A percentile compares a stretch with the other conserved stretches of the same genome.
These are phyloP conservation scores for Hysterangium stoloniferum DNA, from an alignment of 768 basidiomycete genomes.

Conservation along the genomic window DNA sequence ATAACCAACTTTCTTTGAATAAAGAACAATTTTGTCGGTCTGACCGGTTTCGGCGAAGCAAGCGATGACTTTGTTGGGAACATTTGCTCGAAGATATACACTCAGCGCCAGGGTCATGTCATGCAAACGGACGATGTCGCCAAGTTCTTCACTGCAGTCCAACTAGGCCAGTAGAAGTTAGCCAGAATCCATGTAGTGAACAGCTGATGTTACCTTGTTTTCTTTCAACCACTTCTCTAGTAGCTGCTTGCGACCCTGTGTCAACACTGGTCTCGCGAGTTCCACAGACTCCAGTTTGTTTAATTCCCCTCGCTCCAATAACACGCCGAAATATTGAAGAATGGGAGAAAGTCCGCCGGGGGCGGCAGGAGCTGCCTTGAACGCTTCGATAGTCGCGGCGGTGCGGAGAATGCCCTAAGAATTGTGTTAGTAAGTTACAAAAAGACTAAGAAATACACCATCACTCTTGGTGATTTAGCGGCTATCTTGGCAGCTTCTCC, in stretches of 20 bases:
- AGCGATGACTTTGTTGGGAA: slow-evolving; percentile 97
- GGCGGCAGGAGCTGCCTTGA: slow-evolving; percentile 90
- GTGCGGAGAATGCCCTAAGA: slow-evolving; percentile 88
- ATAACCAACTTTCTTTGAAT: slow-evolving; percentile 95
- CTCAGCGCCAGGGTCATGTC: slow-evolving; percentile 97
- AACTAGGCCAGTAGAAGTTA: slow-evolving; percentile 42
- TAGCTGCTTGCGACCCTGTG: slow-evolving; percentile 93
- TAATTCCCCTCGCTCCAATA: slow-evolving; percentile 97
- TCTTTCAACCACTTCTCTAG: slow-evolving; percentile 99
- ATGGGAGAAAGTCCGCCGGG: slow-evolving; percentile 91
- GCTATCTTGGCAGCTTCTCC: slow-evolving; percentile 96
- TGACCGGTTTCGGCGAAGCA: slow-evolving; percentile 99
- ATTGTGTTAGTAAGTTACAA: background rate
- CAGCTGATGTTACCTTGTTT: slow-evolving; percentile 65
- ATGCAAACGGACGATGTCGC: slow-evolving; percentile 88
- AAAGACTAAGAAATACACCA: background rate
- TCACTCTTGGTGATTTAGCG: slow-evolving; percentile 88
- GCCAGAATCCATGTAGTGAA: background rate
- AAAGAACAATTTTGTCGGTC: slow-evolving; percentile 95
- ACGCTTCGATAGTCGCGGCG: slow-evolving; percentile 90
- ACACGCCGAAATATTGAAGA: slow-evolving; percentile 94
- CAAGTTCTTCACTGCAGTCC: slow-evolving; percentile 96
- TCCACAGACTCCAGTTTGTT: slow-evolving; percentile 95
- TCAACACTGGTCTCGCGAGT: slow-evolving; percentile 89
- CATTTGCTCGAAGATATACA: slow-evolving; percentile 94